Conservation (phyloP, 2,329 filamentous ascomycete genomes). For the Aspergillus niger region DNA sequence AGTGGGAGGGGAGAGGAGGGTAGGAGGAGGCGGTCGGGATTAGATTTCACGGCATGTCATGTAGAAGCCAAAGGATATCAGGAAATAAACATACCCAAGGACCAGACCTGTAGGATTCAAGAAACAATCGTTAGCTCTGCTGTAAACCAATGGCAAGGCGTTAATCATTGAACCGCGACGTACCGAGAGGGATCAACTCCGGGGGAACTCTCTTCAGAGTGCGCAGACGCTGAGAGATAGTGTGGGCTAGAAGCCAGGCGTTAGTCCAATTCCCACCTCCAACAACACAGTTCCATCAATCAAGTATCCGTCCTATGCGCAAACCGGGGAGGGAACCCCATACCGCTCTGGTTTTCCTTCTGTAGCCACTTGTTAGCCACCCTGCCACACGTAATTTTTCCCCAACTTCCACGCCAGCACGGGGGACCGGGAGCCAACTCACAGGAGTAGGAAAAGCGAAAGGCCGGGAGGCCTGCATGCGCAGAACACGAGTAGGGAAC, state of each 20-base stretch:
- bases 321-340: slow-evolving; percentile 23
- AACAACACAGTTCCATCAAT: background rate
- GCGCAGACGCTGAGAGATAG: slow-evolving; percentile 91
- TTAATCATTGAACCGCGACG: slow-evolving; percentile 36
- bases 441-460: slow-evolving; percentile 68
- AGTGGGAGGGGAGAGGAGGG: slow-evolving; percentile 21
- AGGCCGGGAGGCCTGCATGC: slow-evolving; percentile 57
- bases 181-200: slow-evolving; percentile 94
- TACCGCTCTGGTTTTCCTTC: slow-evolving; percentile 68
- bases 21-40: background rate
- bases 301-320: slow-evolving; percentile 13
- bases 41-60: slow-evolving; percentile 10
- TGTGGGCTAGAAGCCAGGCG: slow-evolving; percentile 69
- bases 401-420: slow-evolving; percentile 15
- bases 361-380: slow-evolving; percentile 48
- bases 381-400: slow-evolving; percentile 24
- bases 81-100: slow-evolving; percentile 66
- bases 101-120: slow-evolving; percentile 67
- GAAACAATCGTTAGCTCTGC: slow-evolving; percentile 21
- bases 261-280: slow-evolving; percentile 25
- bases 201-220: slow-evolving; percentile 86
- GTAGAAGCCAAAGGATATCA: slow-evolving; percentile 8
- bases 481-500: slow-evolving; percentile 66
- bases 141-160: slow-evolving; percentile 8
- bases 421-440: slow-evolving; percentile 43